Percentiles rank a stretch among this genome's conserved stretches.
These are phyloP conservation scores for Nicotiana obtusifolia DNA, from an alignment of 257 asterid genomes.

Conservation along the genomic window DNA sequence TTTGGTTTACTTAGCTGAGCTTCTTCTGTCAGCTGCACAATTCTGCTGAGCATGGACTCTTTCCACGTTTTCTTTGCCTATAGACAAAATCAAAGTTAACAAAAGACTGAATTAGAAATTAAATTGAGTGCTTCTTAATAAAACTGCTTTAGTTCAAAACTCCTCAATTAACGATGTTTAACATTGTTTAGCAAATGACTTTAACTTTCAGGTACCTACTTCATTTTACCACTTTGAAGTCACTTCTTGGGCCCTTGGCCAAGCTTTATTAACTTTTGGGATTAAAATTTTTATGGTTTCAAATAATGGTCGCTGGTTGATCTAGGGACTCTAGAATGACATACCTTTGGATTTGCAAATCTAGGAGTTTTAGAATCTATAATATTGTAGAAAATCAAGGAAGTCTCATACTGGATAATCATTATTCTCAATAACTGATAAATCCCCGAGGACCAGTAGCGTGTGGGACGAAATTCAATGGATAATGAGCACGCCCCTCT, in stretches of 20 bases:
- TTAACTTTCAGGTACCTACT: neutral
- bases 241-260: neutral
- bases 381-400: neutral
- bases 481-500: too few species aligned
- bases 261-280: neutral
- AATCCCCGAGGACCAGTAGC: too few species aligned
- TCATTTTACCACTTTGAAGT: neutral
- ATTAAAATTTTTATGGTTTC: neutral
- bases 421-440: too few species aligned
- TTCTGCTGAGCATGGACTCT: constrained; percentile 85
- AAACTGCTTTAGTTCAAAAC: neutral
- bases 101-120: neutral
- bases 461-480: too few species aligned
- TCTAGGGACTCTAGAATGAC: neutral
- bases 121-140: neutral
- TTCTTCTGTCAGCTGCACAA: constrained; percentile 92
- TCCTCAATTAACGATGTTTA: neutral
- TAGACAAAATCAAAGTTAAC: constrained; percentile 6
- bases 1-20: constrained; percentile 96
- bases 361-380: constrained; percentile 1
- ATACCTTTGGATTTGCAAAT: neutral
- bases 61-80: constrained; percentile 96
- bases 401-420: neutral
- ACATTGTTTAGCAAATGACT: neutral
- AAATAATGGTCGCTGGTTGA: neutral